A percentile compares a stretch with the other conserved stretches of the same genome.
Conservation (phyloP, 2,329 filamentous ascomycete species). For the Nemania bipapillata region DNA sequence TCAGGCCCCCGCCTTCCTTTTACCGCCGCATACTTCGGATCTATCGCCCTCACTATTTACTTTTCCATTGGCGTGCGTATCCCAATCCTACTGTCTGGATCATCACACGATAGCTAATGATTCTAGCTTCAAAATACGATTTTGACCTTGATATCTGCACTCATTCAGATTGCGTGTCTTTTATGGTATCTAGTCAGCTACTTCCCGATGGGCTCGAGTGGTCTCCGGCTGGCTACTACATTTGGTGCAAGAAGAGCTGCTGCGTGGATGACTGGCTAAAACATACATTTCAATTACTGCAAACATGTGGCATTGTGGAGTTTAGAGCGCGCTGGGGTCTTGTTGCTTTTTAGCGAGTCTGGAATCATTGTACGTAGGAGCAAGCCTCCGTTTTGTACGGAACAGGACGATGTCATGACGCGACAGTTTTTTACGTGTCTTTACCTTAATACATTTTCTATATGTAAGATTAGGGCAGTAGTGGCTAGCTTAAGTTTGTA, state of each 20-base stretch:
- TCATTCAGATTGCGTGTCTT: conserved; percentile 84
- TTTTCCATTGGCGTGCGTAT: conserved; percentile 88
- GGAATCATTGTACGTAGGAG: conserved; percentile 2
- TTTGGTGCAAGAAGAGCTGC: conserved; percentile 87
- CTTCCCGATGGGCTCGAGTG: conserved; percentile 94
- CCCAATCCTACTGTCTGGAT: not conserved
- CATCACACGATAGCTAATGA: conserved; percentile 39
- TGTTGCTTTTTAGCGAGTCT: not conserved
- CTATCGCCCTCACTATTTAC: conserved; percentile 87
- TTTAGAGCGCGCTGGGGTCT: conserved; percentile 21
- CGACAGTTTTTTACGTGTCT: not conserved
- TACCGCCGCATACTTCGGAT: conserved; percentile 93
- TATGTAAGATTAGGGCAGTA: not conserved
- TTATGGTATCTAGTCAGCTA: conserved; percentile 97
- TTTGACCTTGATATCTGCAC: conserved; percentile 83
- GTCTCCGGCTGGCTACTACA: conserved; percentile 83
- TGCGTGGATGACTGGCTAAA: conserved; percentile 84
- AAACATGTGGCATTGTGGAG: conserved; percentile 27
- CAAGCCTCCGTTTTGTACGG: conserved; percentile 1
- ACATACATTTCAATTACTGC: conserved; percentile 26
- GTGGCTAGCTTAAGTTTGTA: not conserved
- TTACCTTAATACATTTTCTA: not conserved
- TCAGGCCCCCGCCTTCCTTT: conserved; percentile 89
- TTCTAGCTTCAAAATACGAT: conserved; percentile 81
- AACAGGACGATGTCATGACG: conserved; percentile 14